These are phyloP conservation scores for Acanthamoeba sp. DNA, from an alignment of 208 protist genomes.

Conservation along the genomic window DNA sequence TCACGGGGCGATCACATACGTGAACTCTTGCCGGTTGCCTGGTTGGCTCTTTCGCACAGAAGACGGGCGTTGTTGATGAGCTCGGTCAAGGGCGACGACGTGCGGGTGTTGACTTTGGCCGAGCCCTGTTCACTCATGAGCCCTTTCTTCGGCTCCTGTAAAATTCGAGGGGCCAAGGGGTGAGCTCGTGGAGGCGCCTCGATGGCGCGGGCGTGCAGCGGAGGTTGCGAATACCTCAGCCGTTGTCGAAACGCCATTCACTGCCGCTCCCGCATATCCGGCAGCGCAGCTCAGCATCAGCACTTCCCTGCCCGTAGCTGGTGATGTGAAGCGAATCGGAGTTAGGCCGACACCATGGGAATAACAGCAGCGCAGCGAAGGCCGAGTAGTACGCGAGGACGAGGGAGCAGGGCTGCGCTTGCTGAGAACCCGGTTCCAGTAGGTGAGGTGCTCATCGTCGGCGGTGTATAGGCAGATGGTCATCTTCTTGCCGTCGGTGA, in stretches of 20 bases:
- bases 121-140: slow-evolving; percentile 37
- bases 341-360: neutral
- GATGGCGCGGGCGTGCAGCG: too few relatives aligned
- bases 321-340: neutral
- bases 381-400: neutral
- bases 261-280: neutral
- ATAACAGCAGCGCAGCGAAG: neutral
- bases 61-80: slow-evolving; percentile 50
- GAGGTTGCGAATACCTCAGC: too few relatives aligned
- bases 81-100: neutral
- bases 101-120: slow-evolving; percentile 13
- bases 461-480: slow-evolving; percentile 17
- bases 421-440: slow-evolving; percentile 27
- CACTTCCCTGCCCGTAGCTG: neutral
- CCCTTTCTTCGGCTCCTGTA: slow-evolving; percentile 13
- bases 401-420: neutral
- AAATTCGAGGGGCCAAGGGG: too few relatives aligned
- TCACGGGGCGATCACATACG: neutral
- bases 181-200: too few relatives aligned
- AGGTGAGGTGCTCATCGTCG: slow-evolving; percentile 44
- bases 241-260: neutral
- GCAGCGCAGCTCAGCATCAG: slow-evolving; percentile 45
- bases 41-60: slow-evolving; percentile 33
- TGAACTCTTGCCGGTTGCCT: slow-evolving; percentile 18
- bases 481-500: slow-evolving; percentile 37